These are phyloP conservation scores for Cryphonectria radicalis DNA, from an alignment of 2,329 filamentous ascomycete genomes.

Conservation along the genomic window DNA sequence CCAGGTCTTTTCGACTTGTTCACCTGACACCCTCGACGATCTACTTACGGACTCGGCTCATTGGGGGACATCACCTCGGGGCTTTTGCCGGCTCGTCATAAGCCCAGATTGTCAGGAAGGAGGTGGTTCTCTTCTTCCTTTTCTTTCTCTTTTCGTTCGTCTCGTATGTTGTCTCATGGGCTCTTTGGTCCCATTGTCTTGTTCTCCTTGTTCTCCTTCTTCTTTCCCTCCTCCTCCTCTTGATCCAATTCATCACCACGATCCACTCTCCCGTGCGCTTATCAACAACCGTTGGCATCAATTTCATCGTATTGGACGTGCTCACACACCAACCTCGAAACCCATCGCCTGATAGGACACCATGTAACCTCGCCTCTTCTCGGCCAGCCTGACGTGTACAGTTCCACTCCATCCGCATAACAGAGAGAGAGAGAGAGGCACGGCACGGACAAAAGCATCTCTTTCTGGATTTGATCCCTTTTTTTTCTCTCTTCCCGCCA, in stretches of 20 bases:
- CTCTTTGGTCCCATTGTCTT: neutral
- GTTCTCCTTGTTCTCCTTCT: neutral
- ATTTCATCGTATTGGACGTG: neutral
- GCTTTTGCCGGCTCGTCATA: neutral
- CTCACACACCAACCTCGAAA: neutral
- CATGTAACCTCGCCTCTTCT: neutral
- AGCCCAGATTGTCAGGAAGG: neutral
- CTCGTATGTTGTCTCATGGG: neutral
- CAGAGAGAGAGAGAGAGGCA: conserved; percentile 5
- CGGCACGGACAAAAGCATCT: neutral
- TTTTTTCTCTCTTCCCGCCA: neutral
- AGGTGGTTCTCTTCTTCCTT: neutral
- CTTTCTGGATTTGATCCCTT: neutral
- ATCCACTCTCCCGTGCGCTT: neutral
- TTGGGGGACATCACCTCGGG: conserved; percentile 1
- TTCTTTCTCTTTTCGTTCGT: neutral
- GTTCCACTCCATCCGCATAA: conserved; percentile 1
- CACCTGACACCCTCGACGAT: conserved; percentile 14
- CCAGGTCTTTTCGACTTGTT: conserved; percentile 12
- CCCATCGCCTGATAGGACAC: conserved; percentile 16
- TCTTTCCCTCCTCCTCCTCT: neutral
- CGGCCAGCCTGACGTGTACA: conserved; percentile 5
- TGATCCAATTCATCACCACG: neutral
- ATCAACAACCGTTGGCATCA: neutral
- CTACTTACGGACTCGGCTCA: neutral